Conservation (phyloP, 192 early-diverging fungal species). For the Allomyces arbusculus region DNA sequence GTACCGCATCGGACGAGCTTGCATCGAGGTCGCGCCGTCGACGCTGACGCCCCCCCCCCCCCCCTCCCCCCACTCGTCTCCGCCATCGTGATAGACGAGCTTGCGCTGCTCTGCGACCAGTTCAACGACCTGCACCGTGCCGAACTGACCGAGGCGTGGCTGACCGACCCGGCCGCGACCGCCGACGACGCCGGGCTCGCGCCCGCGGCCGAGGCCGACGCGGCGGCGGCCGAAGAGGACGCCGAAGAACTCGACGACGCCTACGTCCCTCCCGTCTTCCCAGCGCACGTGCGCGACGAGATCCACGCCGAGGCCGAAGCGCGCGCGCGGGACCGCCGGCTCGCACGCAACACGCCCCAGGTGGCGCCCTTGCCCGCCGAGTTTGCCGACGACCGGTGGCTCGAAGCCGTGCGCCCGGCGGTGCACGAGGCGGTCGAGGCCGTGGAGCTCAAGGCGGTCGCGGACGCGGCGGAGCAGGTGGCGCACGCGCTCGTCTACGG, state of each 20-base stretch:
- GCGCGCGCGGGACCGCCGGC: too few relatives aligned
- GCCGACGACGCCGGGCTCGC: not conserved
- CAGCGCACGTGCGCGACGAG: not conserved
- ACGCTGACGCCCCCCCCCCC: too few relatives aligned
- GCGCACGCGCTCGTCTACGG: not conserved
- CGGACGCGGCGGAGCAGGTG: not conserved
- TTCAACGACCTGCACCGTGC: not conserved
- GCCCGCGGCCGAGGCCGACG: not conserved
- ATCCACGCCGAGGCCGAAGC: not conserved
- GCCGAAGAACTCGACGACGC: not conserved
- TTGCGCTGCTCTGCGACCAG: not conserved
- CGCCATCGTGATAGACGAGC: too few relatives aligned
- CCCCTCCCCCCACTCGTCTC: too few relatives aligned
- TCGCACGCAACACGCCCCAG: too few relatives aligned
- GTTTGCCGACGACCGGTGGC: not conserved
- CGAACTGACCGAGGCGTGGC: not conserved
- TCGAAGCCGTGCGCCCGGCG: not conserved
- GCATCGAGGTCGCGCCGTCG: too few relatives aligned
- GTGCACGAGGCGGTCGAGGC: not conserved
- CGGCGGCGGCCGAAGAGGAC: not conserved
- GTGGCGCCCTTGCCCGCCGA: not conserved
- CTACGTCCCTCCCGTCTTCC: not conserved
- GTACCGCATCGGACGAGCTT: too few relatives aligned
- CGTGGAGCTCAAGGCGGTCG: not conserved
- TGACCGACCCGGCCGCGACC: not conserved